These are phyloP conservation scores for Ceriops tagal DNA, from an alignment of 345 rosid species.

Conservation along the genomic window DNA sequence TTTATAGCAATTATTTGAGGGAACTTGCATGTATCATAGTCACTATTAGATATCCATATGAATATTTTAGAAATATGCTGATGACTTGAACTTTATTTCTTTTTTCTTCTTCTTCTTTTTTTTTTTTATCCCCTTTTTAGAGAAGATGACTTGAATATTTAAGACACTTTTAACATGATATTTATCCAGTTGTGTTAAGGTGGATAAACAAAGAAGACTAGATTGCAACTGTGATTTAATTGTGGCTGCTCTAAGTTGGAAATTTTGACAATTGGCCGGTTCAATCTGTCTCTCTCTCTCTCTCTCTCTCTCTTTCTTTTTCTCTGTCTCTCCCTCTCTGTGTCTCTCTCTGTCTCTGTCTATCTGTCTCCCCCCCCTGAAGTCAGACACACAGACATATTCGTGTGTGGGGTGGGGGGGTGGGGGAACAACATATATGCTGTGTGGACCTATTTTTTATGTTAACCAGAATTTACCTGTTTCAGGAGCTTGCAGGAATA, in stretches of 20 bases:
- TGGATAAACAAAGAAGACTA: constrained; percentile 6
- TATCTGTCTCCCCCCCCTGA: no score
- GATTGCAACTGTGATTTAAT: neutral
- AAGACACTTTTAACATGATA: neutral
- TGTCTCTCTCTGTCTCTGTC: no score
- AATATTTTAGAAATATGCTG: neutral
- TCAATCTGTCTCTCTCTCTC: no score
- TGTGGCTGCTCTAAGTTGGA: neutral
- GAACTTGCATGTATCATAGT: neutral
- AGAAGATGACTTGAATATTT: neutral
- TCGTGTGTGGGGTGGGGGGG: no score
- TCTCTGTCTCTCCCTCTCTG: no score
- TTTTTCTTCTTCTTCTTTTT: no score
- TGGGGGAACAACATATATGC: no score
- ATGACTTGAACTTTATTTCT: neutral
- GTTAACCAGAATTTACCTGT: constrained; percentile 18
- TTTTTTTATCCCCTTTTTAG: no score
- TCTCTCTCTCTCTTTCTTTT: no score
- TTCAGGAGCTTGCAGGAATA: constrained; percentile 93
- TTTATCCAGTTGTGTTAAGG: neutral
- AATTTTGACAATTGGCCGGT: no score
- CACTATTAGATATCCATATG: neutral
- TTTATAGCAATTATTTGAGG: neutral
- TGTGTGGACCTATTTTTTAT: neutral
- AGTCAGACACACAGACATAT: no score